Evolutionary conservation across 768 basidiomycete species (phyloP).

Genomic region (Russula griseocarnosa): DNA sequence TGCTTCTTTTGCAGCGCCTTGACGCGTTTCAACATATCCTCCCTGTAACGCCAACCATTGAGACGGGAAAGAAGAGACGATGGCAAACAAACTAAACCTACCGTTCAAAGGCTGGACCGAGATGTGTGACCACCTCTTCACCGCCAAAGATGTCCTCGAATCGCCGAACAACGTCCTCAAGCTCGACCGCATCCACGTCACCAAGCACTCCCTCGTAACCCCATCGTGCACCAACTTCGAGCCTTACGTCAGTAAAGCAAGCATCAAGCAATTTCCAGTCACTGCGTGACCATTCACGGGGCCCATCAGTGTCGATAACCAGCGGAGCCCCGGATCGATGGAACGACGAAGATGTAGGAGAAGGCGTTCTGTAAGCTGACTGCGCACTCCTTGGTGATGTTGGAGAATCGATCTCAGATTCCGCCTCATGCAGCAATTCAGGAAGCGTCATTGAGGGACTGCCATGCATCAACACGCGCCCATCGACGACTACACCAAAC

Average conservation of each 20-base stretch:
- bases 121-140: constrained; percentile 36
- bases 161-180: constrained; percentile 56
- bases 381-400: background rate
- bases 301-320: constrained; percentile 23
- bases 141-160: constrained; percentile 54
- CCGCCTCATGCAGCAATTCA: constrained; percentile 56
- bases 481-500: constrained; percentile 43
- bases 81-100: constrained; percentile 34
- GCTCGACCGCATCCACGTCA: constrained; percentile 48
- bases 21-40: constrained; percentile 48
- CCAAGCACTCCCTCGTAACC: constrained; percentile 41
- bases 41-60: constrained; percentile 37
- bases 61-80: constrained; percentile 1
- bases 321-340: constrained; percentile 3
- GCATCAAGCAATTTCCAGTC: constrained; percentile 81
- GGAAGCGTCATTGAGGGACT: constrained; percentile 52
- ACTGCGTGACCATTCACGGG: constrained; percentile 58
- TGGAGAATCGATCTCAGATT: constrained; percentile 38
- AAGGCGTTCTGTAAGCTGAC: constrained; percentile 24
- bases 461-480: constrained; percentile 51
- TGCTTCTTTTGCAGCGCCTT: constrained; percentile 59
- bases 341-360: constrained; percentile 13
- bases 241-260: constrained; percentile 69
- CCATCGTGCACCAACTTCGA: constrained; percentile 42
- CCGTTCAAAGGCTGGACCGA: constrained; percentile 56